phyloP scores from a whole-genome alignment of 768 basidiomycete genomes.

The Mycena chlorophos region DNA sequence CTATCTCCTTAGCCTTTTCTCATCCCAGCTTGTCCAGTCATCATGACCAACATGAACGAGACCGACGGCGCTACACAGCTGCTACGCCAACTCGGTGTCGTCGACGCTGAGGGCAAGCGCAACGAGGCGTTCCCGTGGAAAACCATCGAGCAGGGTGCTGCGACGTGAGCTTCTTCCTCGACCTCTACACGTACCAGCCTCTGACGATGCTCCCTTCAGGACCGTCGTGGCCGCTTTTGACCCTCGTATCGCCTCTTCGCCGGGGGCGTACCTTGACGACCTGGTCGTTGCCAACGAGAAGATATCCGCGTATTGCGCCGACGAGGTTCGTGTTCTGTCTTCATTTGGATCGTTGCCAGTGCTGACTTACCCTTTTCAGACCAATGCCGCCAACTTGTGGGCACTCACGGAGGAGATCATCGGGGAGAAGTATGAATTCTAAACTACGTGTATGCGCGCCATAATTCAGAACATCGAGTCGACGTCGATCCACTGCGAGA shows the following conservation, averaged over 20 bases:
- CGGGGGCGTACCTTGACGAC: constrained; percentile 4
- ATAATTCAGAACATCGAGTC: too few relatives aligned
- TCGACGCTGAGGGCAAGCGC: not conserved
- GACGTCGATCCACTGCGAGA: too few relatives aligned
- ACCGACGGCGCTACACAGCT: not conserved
- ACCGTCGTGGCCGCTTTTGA: constrained; percentile 9
- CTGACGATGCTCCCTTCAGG: not conserved
- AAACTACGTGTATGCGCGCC: too few relatives aligned
- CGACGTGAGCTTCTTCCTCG: not conserved
- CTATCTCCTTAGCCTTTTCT: not conserved
- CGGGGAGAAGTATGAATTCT: not conserved
- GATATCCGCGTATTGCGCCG: constrained; percentile 1
- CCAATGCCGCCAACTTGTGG: constrained; percentile 4
- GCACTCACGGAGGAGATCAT: constrained; percentile 1
- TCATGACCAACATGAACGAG: constrained; percentile 7
- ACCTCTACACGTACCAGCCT: not conserved
- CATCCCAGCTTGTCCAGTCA: not conserved
- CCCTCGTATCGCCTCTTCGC: not conserved
- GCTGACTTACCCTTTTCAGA: not conserved
- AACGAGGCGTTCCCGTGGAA: constrained; percentile 3
- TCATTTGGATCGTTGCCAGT: not conserved
- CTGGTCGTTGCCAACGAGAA: not conserved
- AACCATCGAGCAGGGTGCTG: constrained; percentile 10
- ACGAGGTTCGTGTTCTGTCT: not conserved
- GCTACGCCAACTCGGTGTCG: not conserved